Conservation (phyloP, 1,284 basidiomycete species). For the Serendipita sp. region DNA sequence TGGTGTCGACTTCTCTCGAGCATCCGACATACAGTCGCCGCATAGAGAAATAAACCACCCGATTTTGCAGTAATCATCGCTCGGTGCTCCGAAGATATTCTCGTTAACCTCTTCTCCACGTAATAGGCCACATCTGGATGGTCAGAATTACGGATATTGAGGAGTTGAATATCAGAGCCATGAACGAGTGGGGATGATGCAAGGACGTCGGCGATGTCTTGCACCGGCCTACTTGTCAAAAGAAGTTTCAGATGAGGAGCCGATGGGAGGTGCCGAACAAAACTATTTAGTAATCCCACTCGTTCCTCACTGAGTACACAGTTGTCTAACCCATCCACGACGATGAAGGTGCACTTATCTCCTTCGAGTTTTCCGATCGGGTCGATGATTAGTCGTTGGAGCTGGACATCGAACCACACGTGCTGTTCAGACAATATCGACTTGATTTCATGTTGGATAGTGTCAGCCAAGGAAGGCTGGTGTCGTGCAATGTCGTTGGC, state of each 20-base stretch:
- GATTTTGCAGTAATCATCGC: slow-evolving; percentile 14
- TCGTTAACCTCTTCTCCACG: neutral
- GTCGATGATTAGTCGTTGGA: slow-evolving; percentile 16
- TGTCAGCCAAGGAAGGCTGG: neutral
- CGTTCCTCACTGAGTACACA: slow-evolving; percentile 12
- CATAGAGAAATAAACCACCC: slow-evolving; percentile 22
- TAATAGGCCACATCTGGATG: slow-evolving; percentile 13
- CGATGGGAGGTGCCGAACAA: slow-evolving; percentile 17
- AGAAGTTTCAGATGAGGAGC: slow-evolving; percentile 19
- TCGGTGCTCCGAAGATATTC: neutral
- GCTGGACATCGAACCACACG: slow-evolving; percentile 13
- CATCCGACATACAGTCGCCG: slow-evolving; percentile 17
- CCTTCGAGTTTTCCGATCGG: slow-evolving; percentile 13
- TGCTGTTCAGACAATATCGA: neutral
- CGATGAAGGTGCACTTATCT: slow-evolving; percentile 22
- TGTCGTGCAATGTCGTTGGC: neutral
- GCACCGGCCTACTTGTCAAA: slow-evolving; percentile 19
- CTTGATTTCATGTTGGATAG: neutral
- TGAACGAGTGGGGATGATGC: slow-evolving; percentile 6
- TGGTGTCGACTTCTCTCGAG: slow-evolving; percentile 10
- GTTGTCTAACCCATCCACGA: slow-evolving; percentile 25
- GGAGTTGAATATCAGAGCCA: slow-evolving; percentile 11
- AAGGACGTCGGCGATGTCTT: slow-evolving; percentile 16
- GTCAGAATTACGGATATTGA: slow-evolving; percentile 10
- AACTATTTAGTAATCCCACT: neutral